These are phyloP conservation scores for Agaricales sp. DNA, from an alignment of 1,284 basidiomycete species.

Conservation along the genomic window DNA sequence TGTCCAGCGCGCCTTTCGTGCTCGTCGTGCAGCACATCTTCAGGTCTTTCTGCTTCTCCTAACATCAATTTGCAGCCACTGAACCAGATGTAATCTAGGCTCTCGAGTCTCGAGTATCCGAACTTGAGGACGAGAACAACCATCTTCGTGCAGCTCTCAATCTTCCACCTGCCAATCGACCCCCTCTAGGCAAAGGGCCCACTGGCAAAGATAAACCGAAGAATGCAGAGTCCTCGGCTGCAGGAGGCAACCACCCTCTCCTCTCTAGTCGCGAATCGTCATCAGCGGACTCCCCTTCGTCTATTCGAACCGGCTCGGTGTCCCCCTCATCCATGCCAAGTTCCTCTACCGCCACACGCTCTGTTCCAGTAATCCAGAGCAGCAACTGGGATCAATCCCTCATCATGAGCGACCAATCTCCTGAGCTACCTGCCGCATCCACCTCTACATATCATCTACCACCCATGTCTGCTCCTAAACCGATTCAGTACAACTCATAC, in stretches of 20 bases:
- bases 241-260: slow-evolving; percentile 15
- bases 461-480: slow-evolving; percentile 27
- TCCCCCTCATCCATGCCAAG: slow-evolving; percentile 27
- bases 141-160: slow-evolving; percentile 67
- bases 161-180: slow-evolving; percentile 65
- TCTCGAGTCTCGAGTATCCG: slow-evolving; percentile 72
- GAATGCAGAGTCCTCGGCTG: slow-evolving; percentile 18
- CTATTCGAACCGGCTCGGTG: slow-evolving; percentile 27
- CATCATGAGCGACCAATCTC: slow-evolving; percentile 39
- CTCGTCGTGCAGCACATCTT: slow-evolving; percentile 82
- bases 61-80: slow-evolving; percentile 29
- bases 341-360: slow-evolving; percentile 14
- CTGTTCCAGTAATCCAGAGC: slow-evolving; percentile 38
- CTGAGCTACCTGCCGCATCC: slow-evolving; percentile 23
- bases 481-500: slow-evolving; percentile 26
- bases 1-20: slow-evolving; percentile 87
- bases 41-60: slow-evolving; percentile 41
- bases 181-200: slow-evolving; percentile 67
- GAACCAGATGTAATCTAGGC: slow-evolving; percentile 38
- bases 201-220: slow-evolving; percentile 76
- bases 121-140: slow-evolving; percentile 80
- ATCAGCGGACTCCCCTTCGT: slow-evolving; percentile 28
- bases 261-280: slow-evolving; percentile 39
- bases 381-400: slow-evolving; percentile 44
- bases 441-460: slow-evolving; percentile 30